phyloP scores from a whole-genome alignment of 140 eudicot species.

The Cichorium intybus region DNA sequence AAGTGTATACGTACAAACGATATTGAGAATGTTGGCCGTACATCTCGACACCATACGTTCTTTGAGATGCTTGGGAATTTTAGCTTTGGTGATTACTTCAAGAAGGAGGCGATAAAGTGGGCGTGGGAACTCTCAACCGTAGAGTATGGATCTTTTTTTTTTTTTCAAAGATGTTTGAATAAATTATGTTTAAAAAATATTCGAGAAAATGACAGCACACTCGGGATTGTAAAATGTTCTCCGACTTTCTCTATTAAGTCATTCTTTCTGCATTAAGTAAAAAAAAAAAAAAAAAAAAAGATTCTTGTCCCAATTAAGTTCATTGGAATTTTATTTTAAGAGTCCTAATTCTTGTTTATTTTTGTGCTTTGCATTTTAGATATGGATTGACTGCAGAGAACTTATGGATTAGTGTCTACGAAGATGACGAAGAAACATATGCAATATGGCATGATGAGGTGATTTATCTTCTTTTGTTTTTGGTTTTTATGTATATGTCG shows the following conservation, averaged over 20 bases:
- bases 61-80: constrained; percentile 98
- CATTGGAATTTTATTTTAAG: neutral
- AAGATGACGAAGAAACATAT: constrained; percentile 89
- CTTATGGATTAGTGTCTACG: constrained; percentile 91
- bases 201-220: too few species aligned
- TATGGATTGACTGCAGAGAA: constrained; percentile 68
- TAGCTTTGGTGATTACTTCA: constrained; percentile 98
- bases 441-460: constrained; percentile 92
- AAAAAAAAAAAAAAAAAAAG: too few species aligned
- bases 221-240: neutral
- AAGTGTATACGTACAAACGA: constrained; percentile 94
- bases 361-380: constrained; percentile 40
- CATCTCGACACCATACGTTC: constrained; percentile 90
- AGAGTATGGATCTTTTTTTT: constrained; percentile 37
- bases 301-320: neutral
- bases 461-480: neutral
- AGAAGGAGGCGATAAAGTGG: constrained; percentile 91
- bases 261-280: too few species aligned
- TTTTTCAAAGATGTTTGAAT: neutral
- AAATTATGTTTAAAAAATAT: too few species aligned
- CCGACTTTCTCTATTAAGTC: neutral
- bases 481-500: neutral
- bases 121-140: constrained; percentile 92
- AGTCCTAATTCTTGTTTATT: neutral
- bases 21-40: constrained; percentile 89